Percentiles rank a stretch among this genome's conserved stretches.
Evolutionary conservation across 2,329 filamentous ascomycete genomes (phyloP).

Genomic region (Diaporthe citrichinensis): DNA sequence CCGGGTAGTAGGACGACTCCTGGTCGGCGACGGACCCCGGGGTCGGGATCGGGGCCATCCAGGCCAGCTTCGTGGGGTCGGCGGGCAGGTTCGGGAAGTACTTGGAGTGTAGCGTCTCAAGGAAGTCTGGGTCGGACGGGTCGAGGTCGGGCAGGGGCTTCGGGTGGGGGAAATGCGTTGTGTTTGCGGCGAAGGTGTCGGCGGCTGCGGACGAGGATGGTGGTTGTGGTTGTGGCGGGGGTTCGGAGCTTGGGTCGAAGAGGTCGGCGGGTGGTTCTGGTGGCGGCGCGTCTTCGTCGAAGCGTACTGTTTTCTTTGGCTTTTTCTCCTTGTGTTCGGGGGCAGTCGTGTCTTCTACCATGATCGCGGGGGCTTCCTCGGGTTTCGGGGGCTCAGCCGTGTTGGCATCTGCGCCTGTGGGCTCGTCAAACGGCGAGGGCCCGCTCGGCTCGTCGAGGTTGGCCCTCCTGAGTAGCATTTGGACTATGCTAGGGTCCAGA

Average conservation of each 20-base stretch:
- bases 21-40: constrained; percentile 72
- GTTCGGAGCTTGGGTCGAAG: constrained; percentile 47
- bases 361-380: constrained; percentile 50
- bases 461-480: constrained; percentile 82
- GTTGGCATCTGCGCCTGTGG: background rate
- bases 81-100: constrained; percentile 93
- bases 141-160: constrained; percentile 79
- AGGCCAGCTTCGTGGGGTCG: constrained; percentile 85
- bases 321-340: constrained; percentile 44
- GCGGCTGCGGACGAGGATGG: constrained; percentile 45
- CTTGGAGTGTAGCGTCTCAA: constrained; percentile 86
- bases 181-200: constrained; percentile 52
- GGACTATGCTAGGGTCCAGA: constrained; percentile 81
- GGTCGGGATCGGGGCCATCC: constrained; percentile 81
- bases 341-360: constrained; percentile 51
- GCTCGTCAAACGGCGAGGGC: constrained; percentile 59
- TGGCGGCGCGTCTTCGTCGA: constrained; percentile 60
- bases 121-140: constrained; percentile 85
- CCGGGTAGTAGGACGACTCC: constrained; percentile 86
- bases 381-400: constrained; percentile 33
- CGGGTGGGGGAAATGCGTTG: constrained; percentile 74
- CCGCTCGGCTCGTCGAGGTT: constrained; percentile 76
- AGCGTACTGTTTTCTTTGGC: constrained; percentile 51
- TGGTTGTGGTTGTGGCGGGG: background rate
- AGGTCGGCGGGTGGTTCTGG: constrained; percentile 58